A percentile compares a stretch with the other conserved stretches of the same genome.
phyloP scores from a whole-genome alignment of 495 filamentous ascomycete genomes.

The Talaromyces wortmannii region DNA sequence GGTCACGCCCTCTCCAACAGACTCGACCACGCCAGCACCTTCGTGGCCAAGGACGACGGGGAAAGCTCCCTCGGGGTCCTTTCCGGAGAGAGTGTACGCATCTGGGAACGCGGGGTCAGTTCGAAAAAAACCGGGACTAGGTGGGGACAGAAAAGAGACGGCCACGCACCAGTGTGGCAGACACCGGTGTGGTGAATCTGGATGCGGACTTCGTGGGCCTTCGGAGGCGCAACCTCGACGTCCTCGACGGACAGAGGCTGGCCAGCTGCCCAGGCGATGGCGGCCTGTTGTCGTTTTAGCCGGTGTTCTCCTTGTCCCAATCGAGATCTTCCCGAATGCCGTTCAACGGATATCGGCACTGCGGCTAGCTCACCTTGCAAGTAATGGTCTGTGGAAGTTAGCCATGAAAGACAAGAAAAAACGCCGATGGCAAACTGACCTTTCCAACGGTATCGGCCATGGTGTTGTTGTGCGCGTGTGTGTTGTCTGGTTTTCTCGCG shows the following conservation, averaged over 20 bases:
- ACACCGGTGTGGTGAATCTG: conserved; percentile 95
- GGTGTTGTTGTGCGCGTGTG: too few species aligned
- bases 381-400: conserved; percentile 55
- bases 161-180: conserved; percentile 81
- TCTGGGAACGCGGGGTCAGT: conserved; percentile 43
- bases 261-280: conserved; percentile 92
- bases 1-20: conserved; percentile 91
- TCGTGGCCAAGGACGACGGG: conserved; percentile 95
- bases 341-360: neutral
- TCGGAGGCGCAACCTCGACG: conserved; percentile 87
- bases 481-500: neutral
- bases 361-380: conserved; percentile 51
- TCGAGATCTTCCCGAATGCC: neutral
- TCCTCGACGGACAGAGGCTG: conserved; percentile 85
- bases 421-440: conserved; percentile 22
- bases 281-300: conserved; percentile 52
- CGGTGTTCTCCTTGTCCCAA: neutral
- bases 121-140: neutral
- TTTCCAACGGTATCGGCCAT: conserved; percentile 49
- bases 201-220: conserved; percentile 92
- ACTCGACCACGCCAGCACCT: conserved; percentile 95
- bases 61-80: conserved; percentile 97
- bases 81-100: conserved; percentile 96
- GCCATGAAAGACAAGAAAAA: neutral
- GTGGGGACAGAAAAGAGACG: neutral